A percentile compares a stretch with the other conserved stretches of the same genome.
Evolutionary conservation across 331 rosid species (phyloP).

Genomic region (Arachis monticola): DNA sequence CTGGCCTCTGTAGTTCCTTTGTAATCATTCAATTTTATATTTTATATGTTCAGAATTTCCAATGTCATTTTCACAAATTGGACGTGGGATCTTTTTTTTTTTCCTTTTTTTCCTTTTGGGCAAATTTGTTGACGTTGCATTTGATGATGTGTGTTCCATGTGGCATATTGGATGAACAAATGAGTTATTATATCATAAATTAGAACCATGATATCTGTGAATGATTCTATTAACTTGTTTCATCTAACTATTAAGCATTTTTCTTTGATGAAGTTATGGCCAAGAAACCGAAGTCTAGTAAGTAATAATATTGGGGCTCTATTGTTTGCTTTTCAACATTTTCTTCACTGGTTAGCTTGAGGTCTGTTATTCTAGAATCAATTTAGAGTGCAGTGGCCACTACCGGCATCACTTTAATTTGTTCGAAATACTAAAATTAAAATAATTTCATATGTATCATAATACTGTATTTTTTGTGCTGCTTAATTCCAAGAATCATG

Average conservation of each 20-base stretch:
- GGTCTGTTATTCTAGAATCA: slow-evolving; percentile 16
- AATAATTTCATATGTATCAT: slow-evolving; percentile 7
- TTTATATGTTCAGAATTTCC: background rate
- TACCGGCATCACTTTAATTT: background rate
- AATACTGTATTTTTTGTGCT: slow-evolving; percentile 16
- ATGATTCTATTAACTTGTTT: too few species aligned
- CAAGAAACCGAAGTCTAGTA: background rate
- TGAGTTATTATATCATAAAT: too few species aligned
- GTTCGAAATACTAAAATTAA: slow-evolving; percentile 12
- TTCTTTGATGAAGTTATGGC: slow-evolving; percentile 20
- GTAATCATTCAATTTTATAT: background rate
- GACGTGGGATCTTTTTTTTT: background rate
- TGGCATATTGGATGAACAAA: too few species aligned
- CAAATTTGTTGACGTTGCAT: slow-evolving; percentile 29
- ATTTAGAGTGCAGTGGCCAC: slow-evolving; percentile 12
- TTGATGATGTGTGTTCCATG: background rate
- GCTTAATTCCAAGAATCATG: slow-evolving; percentile 8
- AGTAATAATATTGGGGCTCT: background rate
- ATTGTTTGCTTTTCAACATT: background rate
- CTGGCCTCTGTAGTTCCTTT: slow-evolving; percentile 10
- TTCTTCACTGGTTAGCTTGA: slow-evolving; percentile 4
- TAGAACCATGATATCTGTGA: too few species aligned
- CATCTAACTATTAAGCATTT: background rate
- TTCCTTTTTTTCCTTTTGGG: background rate
- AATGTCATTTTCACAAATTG: background rate